Percentiles rank a stretch among this genome's conserved stretches.
Evolutionary conservation across 2,329 filamentous ascomycete genomes (phyloP).

Genomic region (Periconia sp.): DNA sequence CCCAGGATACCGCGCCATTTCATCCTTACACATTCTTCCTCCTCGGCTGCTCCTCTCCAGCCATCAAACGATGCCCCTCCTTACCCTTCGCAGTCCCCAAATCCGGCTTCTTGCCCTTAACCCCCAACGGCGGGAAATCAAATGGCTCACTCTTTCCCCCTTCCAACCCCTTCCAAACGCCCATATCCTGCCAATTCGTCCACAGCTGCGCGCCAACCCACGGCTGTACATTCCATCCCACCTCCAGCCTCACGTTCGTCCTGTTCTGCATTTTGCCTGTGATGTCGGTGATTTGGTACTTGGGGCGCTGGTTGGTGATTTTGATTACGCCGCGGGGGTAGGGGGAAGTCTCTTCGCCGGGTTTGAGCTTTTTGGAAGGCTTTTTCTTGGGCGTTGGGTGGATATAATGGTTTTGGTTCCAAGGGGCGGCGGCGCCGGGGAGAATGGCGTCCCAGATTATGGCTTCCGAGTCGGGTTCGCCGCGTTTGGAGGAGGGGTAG

Average conservation of each 20-base stretch:
- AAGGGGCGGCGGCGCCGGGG: conserved; percentile 66
- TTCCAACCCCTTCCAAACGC: conserved; percentile 65
- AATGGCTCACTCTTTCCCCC: conserved; percentile 68
- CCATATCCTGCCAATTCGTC: conserved; percentile 56
- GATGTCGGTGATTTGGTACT: conserved; percentile 96
- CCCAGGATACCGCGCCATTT: too few species aligned
- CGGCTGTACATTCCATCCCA: conserved; percentile 97
- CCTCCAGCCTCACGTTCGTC: conserved; percentile 72
- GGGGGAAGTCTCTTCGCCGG: conserved; percentile 15
- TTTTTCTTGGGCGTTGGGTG: conserved; percentile 60
- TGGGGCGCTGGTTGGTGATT: conserved; percentile 83
- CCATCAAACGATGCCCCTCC: conserved; percentile 50
- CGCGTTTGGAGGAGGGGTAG: conserved; percentile 54
- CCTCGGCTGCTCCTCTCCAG: conserved; percentile 33
- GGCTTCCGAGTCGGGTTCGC: conserved; percentile 58
- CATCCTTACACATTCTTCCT: conserved; percentile 10
- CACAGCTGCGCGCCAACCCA: conserved; percentile 91
- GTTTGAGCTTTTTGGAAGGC: conserved; percentile 44
- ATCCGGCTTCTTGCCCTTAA: conserved; percentile 55
- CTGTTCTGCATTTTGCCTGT: conserved; percentile 74
- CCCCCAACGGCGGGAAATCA: conserved; percentile 66
- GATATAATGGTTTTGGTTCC: conserved; percentile 54
- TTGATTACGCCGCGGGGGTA: conserved; percentile 67
- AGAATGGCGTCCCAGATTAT: conserved; percentile 98
- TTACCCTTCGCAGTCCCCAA: conserved; percentile 51